Percentiles rank a stretch among this genome's conserved stretches.
phyloP scores from a whole-genome alignment of 2,329 filamentous ascomycete species.

The Uncinocarpus reesii region DNA sequence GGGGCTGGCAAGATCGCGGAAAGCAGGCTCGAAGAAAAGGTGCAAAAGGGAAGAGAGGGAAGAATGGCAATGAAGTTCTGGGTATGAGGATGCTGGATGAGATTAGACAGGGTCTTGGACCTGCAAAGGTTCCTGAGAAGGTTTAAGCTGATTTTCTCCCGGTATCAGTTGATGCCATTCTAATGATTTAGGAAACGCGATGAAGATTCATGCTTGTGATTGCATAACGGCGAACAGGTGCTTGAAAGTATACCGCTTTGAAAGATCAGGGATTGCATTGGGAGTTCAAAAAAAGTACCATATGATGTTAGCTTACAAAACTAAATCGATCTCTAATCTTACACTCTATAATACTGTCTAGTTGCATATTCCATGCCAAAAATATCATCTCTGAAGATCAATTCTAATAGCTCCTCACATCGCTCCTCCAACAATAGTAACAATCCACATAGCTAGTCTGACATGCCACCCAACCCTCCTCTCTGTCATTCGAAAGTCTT shows the following conservation, averaged over 20 bases:
- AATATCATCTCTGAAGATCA: too few relatives aligned
- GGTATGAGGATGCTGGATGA: constrained; percentile 87
- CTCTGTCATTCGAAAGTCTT: constrained; percentile 72
- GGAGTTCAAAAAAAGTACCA: background rate
- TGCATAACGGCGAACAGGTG: constrained; percentile 6
- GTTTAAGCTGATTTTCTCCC: constrained; percentile 18
- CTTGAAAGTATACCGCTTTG: background rate
- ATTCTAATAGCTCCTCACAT: constrained; percentile 52
- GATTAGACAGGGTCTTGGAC: constrained; percentile 68
- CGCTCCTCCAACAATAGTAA: constrained; percentile 75
- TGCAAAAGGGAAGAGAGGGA: constrained; percentile 50
- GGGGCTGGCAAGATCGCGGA: constrained; percentile 43
- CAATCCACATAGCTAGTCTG: constrained; percentile 85
- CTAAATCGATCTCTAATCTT: background rate
- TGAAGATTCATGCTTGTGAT: background rate
- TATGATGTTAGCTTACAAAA: background rate
- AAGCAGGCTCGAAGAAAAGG: constrained; percentile 35
- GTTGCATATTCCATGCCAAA: too few relatives aligned
- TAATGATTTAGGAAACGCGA: background rate
- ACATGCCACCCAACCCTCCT: constrained; percentile 78
- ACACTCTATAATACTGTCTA: background rate
- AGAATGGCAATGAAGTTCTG: constrained; percentile 68
- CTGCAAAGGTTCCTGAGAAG: constrained; percentile 50
- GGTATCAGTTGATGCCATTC: background rate
- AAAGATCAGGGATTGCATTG: background rate